Conservation (phyloP, 176 grass and related monocot genomes). For the Oryza meyeriana region DNA sequence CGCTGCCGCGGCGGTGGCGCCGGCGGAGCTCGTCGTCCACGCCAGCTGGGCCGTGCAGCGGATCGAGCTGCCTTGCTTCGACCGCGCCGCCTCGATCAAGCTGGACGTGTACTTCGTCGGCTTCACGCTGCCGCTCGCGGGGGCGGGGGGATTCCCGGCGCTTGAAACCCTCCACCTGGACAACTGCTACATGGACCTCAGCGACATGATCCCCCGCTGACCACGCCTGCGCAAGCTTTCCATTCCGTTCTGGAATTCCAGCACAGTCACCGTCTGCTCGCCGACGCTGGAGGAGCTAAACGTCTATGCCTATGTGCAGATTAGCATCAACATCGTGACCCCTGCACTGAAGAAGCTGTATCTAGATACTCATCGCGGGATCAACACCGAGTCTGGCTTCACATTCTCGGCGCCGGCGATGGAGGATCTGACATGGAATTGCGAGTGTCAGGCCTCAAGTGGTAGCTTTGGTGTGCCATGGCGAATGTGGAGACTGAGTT, state of each 20-base stretch:
- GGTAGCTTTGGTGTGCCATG: neutral
- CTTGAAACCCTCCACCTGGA: neutral
- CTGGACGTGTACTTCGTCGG: neutral
- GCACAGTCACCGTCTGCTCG: neutral
- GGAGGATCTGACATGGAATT: constrained; percentile 15
- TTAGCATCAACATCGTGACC: neutral
- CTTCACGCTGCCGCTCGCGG: neutral
- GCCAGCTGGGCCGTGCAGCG: neutral
- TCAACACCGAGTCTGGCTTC: neutral
- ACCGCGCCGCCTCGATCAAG: neutral
- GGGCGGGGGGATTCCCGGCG: neutral
- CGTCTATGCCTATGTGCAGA: neutral
- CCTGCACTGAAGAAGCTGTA: neutral
- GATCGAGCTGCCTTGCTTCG: neutral
- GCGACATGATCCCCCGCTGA: neutral
- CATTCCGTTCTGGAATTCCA: neutral
- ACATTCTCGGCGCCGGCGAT: neutral
- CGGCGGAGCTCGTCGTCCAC: neutral
- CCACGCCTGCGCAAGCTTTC: neutral
- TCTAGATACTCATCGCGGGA: neutral
- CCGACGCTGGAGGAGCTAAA: neutral
- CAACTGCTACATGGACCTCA: neutral
- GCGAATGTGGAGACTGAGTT: constrained; percentile 4
- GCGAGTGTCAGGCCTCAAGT: neutral
- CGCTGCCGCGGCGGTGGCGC: neutral